Conservation (phyloP, 2,329 filamentous ascomycete genomes). For the Penicillium sp. region DNA sequence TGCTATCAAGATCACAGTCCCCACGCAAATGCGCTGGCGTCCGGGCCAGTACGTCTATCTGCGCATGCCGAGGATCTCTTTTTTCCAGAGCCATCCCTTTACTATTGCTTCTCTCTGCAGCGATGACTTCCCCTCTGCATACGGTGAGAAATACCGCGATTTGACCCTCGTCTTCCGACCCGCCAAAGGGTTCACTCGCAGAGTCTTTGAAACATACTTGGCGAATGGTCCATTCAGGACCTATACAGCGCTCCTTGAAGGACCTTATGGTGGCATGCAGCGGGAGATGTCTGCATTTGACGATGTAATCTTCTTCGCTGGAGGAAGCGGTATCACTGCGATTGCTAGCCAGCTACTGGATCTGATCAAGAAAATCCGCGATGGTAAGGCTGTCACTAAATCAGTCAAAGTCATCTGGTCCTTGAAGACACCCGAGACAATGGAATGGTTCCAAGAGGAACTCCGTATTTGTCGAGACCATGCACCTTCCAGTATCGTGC, state of each 20-base stretch:
- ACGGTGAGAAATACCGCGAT: constrained; percentile 82
- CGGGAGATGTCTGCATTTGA: constrained; percentile 88
- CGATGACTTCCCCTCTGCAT: constrained; percentile 88
- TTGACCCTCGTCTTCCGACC: constrained; percentile 90
- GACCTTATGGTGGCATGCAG: constrained; percentile 92
- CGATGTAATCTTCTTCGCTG: constrained; percentile 87
- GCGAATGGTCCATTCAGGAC: constrained; percentile 87
- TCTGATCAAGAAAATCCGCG: constrained; percentile 93
- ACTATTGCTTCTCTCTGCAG: constrained; percentile 91
- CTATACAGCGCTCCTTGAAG: constrained; percentile 88
- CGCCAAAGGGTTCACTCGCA: constrained; percentile 84
- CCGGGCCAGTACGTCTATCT: constrained; percentile 94
- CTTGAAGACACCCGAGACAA: constrained; percentile 82
- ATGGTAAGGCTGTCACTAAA: constrained; percentile 88
- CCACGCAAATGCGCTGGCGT: constrained; percentile 87
- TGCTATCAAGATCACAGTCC: constrained; percentile 92
- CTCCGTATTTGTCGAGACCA: constrained; percentile 86
- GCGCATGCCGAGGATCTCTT: constrained; percentile 85
- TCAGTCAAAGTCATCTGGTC: constrained; percentile 93
- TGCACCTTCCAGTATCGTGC: constrained; percentile 82
- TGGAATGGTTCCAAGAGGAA: constrained; percentile 98
- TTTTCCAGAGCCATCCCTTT: constrained; percentile 93
- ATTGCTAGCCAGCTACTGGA: constrained; percentile 88
- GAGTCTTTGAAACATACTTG: constrained; percentile 77
- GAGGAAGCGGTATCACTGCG: constrained; percentile 91